A percentile compares a stretch with the other conserved stretches of the same genome.
These are phyloP conservation scores for Eutrema yunnanense DNA, from an alignment of 345 rosid species.

Conservation along the genomic window DNA sequence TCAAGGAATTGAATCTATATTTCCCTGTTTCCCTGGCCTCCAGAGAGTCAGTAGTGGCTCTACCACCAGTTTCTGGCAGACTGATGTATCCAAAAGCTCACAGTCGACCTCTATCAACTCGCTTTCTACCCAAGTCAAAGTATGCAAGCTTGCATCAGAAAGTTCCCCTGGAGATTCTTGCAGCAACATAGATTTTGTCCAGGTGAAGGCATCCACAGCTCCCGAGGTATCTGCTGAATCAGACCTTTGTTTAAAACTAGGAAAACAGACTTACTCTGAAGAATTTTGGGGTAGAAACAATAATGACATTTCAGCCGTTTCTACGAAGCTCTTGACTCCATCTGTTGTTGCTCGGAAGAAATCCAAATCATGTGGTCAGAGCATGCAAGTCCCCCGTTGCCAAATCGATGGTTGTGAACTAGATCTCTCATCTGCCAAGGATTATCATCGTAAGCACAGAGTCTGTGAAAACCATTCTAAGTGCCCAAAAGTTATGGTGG, in stretches of 20 bases:
- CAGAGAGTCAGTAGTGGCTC: conserved; percentile 55
- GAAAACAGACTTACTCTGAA: conserved; percentile 54
- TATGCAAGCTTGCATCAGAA: conserved; percentile 17
- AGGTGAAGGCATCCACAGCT: conserved; percentile 21
- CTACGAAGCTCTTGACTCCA: conserved; percentile 31
- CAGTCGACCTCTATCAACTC: conserved; percentile 19
- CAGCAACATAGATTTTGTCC: conserved; percentile 27
- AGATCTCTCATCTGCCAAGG: conserved; percentile 53
- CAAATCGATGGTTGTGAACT: conserved; percentile 73
- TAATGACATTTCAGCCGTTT: conserved; percentile 36
- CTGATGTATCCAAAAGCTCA: conserved; percentile 43
- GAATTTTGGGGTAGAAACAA: conserved; percentile 46
- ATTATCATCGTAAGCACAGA: conserved; percentile 73
- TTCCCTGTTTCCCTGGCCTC: conserved; percentile 42
- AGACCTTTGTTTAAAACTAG: conserved; percentile 26
- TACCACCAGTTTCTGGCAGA: conserved; percentile 51
- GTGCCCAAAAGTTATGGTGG: conserved; percentile 56
- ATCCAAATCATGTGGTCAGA: conserved; percentile 50
- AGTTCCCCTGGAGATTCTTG: conserved; percentile 26
- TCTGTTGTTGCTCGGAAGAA: conserved; percentile 53
- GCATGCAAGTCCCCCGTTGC: conserved; percentile 49
- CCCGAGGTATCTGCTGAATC: conserved; percentile 24
- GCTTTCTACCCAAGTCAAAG: conserved; percentile 8
- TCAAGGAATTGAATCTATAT: conserved; percentile 48
- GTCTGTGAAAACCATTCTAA: conserved; percentile 80